Evolutionary conservation across 2,329 filamentous ascomycete species (phyloP), one percentile per base, ranked within the genome.

Genomic region (Shiraia sp.): DNA sequence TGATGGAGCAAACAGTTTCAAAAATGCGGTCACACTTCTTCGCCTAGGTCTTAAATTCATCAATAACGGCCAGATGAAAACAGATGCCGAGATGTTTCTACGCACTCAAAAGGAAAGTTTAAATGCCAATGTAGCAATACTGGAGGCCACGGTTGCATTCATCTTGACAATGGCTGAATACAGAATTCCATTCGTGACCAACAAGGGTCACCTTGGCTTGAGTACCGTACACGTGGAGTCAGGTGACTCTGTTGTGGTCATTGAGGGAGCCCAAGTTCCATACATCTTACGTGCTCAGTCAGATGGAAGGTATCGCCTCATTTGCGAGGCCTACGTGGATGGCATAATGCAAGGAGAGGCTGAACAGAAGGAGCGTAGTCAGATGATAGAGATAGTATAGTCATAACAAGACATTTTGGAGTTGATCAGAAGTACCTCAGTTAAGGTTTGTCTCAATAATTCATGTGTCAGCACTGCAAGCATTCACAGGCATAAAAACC

Each of bases 341-440:
- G 49, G 49, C 16, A 50, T 57, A 13, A 57, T 57, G 51, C 44
- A 57, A n/a, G 53, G 53, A 27, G 50, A 56, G 34, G 36, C n/a
- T n/a, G n/a, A n/a, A n/a, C n/a, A n/a, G n/a, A n/a, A n/a, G n/a
- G n/a, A n/a, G n/a, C n/a, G n/a, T n/a, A n/a, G n/a, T n/a, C n/a
- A n/a, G n/a, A n/a, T n/a, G n/a, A n/a, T n/a, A n/a, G n/a, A n/a
- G n/a, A n/a, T n/a, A n/a, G n/a, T n/a, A n/a, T n/a, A n/a, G n/a
- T n/a, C n/a, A n/a, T n/a, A n/a, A n/a, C n/a, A n/a, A n/a, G n/a
- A n/a, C n/a, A n/a, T n/a, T n/a, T n/a, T n/a, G n/a, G n/a, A n/a
- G n/a, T n/a, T n/a, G n/a, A n/a, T n/a, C n/a, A n/a, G n/a, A n/a
- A n/a, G n/a, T n/a, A n/a, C n/a, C n/a, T n/a, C n/a, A n/a, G n/a